These are phyloP conservation scores for Dioscorea alata DNA, from an alignment of 106 monocot species.

Conservation along the genomic window DNA sequence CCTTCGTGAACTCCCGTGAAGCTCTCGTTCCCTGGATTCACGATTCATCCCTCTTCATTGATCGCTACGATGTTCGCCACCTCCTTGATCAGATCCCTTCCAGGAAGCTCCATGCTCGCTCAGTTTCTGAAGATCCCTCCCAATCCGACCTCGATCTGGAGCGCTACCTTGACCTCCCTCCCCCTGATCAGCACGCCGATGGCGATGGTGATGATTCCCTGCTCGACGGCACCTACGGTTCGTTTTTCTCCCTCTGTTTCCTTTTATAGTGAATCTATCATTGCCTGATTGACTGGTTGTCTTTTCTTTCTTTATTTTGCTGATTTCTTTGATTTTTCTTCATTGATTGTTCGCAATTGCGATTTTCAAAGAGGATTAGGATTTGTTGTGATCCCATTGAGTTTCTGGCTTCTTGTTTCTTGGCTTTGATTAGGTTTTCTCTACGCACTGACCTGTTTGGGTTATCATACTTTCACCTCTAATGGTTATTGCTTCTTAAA, in stretches of 20 bases:
- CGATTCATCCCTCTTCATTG: conserved; percentile 65
- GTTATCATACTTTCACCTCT: too few species aligned
- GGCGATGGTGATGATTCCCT: background rate
- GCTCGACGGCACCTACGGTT: background rate
- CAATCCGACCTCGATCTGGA: conserved; percentile 49
- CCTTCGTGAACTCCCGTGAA: conserved; percentile 67
- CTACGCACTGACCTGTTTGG: too few species aligned
- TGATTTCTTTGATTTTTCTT: background rate
- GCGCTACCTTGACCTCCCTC: conserved; percentile 57
- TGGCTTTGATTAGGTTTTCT: too few species aligned
- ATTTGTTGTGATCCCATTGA: too few species aligned
- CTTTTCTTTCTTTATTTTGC: background rate
- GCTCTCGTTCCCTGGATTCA: conserved; percentile 77
- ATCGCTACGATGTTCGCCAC: conserved; percentile 92
- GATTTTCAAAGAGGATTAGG: too few species aligned
- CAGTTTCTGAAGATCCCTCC: conserved; percentile 12
- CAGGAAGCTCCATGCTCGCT: conserved; percentile 6
- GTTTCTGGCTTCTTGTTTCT: too few species aligned
- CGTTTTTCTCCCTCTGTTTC: background rate
- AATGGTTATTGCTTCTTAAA: too few species aligned
- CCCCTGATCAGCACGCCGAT: conserved; percentile 10
- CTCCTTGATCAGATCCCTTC: conserved; percentile 77
- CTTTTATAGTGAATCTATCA: too few species aligned
- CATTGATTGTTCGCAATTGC: background rate
- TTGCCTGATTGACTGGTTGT: background rate